These are phyloP conservation scores for Arthrobotrys musiformis DNA, from an alignment of 2,329 filamentous ascomycete genomes.

Conservation along the genomic window DNA sequence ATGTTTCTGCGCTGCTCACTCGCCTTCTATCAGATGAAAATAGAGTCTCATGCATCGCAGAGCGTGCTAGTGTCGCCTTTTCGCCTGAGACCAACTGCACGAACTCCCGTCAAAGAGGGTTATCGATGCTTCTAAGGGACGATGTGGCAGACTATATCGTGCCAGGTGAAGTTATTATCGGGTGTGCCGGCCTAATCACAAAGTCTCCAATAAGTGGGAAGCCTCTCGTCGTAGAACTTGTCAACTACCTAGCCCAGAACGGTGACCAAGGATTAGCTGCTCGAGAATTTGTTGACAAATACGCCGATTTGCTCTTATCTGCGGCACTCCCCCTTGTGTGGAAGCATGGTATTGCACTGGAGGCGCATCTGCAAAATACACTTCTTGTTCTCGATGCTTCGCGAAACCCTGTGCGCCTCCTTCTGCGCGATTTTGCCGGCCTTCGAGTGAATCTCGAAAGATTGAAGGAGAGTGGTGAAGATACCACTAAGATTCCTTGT, in stretches of 20 bases:
- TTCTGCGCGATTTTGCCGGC: slow-evolving; percentile 33
- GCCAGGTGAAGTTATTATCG: slow-evolving; percentile 2
- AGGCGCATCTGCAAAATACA: slow-evolving; percentile 35
- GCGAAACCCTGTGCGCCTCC: neutral
- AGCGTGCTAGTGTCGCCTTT: slow-evolving; percentile 20
- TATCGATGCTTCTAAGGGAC: slow-evolving; percentile 23
- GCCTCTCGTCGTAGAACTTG: slow-evolving; percentile 16
- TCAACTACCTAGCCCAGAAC: neutral
- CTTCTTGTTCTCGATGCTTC: slow-evolving; percentile 9
- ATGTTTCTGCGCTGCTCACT: slow-evolving; percentile 17
- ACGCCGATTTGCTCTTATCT: slow-evolving; percentile 28
- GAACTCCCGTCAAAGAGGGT: slow-evolving; percentile 7
- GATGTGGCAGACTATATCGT: slow-evolving; percentile 11
- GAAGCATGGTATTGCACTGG: slow-evolving; percentile 28
- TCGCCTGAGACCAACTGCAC: neutral
- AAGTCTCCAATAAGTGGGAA: slow-evolving; percentile 16
- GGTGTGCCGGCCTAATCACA: slow-evolving; percentile 20
- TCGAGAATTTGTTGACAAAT: slow-evolving; percentile 10
- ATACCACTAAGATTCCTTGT: slow-evolving; percentile 11
- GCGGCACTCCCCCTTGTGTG: slow-evolving; percentile 18
- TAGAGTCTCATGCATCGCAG: slow-evolving; percentile 1
- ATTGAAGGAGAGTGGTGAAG: slow-evolving; percentile 17
- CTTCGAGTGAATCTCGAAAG: slow-evolving; percentile 9
- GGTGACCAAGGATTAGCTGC: neutral
- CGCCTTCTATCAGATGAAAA: slow-evolving; percentile 15